Evolutionary conservation across 768 basidiomycete genomes (phyloP).

Genomic region (Coprinopsis marcescibilis): DNA sequence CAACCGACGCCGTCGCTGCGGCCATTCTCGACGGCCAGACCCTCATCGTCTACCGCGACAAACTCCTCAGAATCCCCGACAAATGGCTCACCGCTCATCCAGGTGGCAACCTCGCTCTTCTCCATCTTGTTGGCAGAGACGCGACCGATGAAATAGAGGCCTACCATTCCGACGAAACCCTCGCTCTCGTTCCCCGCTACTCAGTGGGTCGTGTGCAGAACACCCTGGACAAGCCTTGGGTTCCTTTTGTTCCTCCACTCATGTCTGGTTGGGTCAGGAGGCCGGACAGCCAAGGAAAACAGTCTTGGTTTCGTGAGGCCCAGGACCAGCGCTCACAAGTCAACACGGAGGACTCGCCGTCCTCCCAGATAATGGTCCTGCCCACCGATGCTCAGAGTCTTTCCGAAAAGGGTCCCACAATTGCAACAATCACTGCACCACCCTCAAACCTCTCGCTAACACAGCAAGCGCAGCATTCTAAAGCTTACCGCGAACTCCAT

Average conservation of each 20-base stretch:
- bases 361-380: conserved; percentile 61
- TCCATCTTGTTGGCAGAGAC: conserved; percentile 94
- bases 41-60: conserved; percentile 67
- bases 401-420: conserved; percentile 27
- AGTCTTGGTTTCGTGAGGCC: conserved; percentile 66
- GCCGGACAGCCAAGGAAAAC: conserved; percentile 26
- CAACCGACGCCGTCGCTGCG: conserved; percentile 50
- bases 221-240: conserved; percentile 51
- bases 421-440: conserved; percentile 46
- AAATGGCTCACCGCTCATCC: conserved; percentile 86
- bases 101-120: conserved; percentile 81
- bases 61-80: conserved; percentile 59
- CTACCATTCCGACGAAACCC: conserved; percentile 66
- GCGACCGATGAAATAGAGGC: conserved; percentile 93
- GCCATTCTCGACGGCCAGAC: conserved; percentile 71
- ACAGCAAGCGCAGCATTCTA: conserved; percentile 60
- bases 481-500: conserved; percentile 78
- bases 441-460: conserved; percentile 50
- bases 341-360: conserved; percentile 24
- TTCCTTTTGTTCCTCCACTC: conserved; percentile 80
- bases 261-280: conserved; percentile 76
- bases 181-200: conserved; percentile 54
- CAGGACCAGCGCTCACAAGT: conserved; percentile 29
- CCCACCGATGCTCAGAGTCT: conserved; percentile 27
- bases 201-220: conserved; percentile 65